Percentiles rank a stretch among this genome's conserved stretches.
Evolutionary conservation across 2,329 filamentous ascomycete genomes (phyloP).

Genomic region (Aspergillus candidus): DNA sequence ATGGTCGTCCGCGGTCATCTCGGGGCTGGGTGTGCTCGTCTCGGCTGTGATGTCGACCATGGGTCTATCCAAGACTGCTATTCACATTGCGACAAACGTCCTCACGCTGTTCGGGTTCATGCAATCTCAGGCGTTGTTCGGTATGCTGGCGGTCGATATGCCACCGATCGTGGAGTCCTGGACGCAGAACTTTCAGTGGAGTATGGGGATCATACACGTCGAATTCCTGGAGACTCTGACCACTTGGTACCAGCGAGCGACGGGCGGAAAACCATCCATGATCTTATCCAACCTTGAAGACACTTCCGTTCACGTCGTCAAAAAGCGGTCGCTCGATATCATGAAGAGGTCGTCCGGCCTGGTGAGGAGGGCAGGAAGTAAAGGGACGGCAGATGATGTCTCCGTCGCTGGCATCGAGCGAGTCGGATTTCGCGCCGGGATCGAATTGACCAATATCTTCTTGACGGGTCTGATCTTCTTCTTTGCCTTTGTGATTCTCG

Average conservation of each 20-base stretch:
- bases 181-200: slow-evolving; percentile 98
- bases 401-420: slow-evolving; percentile 76
- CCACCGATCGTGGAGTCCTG: slow-evolving; percentile 84
- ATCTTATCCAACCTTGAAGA: slow-evolving; percentile 66
- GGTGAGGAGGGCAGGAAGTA: slow-evolving; percentile 28
- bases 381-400: slow-evolving; percentile 41
- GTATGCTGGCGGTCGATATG: slow-evolving; percentile 72
- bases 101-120: slow-evolving; percentile 89
- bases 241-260: slow-evolving; percentile 92
- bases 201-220: slow-evolving; percentile 85
- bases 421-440: slow-evolving; percentile 76
- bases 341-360: slow-evolving; percentile 11
- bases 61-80: slow-evolving; percentile 86
- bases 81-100: slow-evolving; percentile 86
- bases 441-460: slow-evolving; percentile 88
- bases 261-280: slow-evolving; percentile 74
- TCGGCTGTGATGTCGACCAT: slow-evolving; percentile 84
- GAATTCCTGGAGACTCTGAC: slow-evolving; percentile 80
- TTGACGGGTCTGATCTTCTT: slow-evolving; percentile 87
- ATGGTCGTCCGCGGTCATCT: slow-evolving; percentile 82
- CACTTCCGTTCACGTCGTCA: slow-evolving; percentile 76
- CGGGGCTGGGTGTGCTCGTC: slow-evolving; percentile 71
- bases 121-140: slow-evolving; percentile 85
- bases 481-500: slow-evolving; percentile 70
- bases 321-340: slow-evolving; percentile 45